phyloP scores from a whole-genome alignment of 108 stramenopile genomes.

The Skeletonema potamos region DNA sequence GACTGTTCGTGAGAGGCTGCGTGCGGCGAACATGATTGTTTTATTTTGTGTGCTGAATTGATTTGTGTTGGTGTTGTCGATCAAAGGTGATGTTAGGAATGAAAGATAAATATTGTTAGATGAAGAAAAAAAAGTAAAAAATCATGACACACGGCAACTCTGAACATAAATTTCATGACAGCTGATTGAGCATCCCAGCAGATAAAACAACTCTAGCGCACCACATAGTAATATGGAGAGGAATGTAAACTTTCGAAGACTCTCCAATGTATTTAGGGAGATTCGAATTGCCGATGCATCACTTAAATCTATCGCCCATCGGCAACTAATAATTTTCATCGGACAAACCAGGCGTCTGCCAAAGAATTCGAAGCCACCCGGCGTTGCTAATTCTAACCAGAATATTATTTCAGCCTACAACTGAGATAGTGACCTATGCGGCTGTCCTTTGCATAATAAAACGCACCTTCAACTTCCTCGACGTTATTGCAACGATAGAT shows the following conservation, averaged over 20 bases:
- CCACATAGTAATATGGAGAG: background rate
- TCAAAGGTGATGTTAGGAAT: background rate
- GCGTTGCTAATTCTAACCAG: background rate
- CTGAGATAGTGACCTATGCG: background rate
- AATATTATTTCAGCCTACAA: background rate
- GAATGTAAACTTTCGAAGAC: too few species aligned
- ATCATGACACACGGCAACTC: background rate
- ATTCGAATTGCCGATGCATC: background rate
- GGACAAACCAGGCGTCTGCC: background rate
- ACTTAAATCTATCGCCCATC: background rate
- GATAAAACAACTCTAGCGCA: background rate
- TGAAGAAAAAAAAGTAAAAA: background rate
- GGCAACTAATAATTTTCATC: background rate
- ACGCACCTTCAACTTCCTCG: constrained; percentile 4
- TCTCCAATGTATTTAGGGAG: too few species aligned
- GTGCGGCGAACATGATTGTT: constrained; percentile 7
- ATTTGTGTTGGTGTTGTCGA: background rate
- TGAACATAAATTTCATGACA: background rate
- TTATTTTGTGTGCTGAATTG: background rate
- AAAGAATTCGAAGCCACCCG: background rate
- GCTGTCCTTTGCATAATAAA: background rate
- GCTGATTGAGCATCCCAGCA: background rate
- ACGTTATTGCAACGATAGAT: background rate
- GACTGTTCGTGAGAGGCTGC: constrained; percentile 5
- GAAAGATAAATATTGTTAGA: background rate